Evolutionary conservation across 2,329 filamentous ascomycete genomes (phyloP), one percentile per base, ranked within the genome.

Genomic region (Aspergillus jensenii): DNA sequence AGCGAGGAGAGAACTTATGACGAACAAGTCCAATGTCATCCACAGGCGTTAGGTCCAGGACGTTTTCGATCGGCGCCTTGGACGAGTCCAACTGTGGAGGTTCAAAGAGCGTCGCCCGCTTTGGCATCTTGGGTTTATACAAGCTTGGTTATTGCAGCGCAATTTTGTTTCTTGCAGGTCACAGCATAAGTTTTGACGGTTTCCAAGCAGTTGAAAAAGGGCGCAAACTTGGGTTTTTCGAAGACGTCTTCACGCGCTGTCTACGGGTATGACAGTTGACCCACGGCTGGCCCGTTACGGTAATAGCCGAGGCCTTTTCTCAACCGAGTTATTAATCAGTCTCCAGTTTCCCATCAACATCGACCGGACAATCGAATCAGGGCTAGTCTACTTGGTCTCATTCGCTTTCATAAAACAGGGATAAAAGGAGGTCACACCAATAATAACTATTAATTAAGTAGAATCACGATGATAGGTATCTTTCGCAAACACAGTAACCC

Each of bases 31-130:
- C 75, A 64, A 78, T 71, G 65, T 77, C 75, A 48, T 71, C 81
- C 52, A 97, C 81, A 64, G 91, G 89, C 3, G 90, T 95, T 66
- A 97, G 70, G 69, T 96, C 92, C 55, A 97, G 84, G 49, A 90
- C 88, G 76, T 96, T 93, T 78, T 98, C 93, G 62, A 98, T 96
- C 14, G 86, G 82, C 25, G 91, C 87, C 75, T 90, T 90, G 69
- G 83, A 82, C 46, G 85, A 78, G 71, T 96, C 87, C 33, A 86
- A 76, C 52, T 89, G 87, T 62, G 90, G 91, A 51, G 91, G 88
- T 68, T 86, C 84, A 63, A 96, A 86, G 55, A 96, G 82, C 0
- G 89, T 91, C 31, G 79, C 66, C 47, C 71, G 71, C 53, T 71
- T 70, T 23, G 64, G 56, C 71, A 74, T 74, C 15, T 43, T 64